A percentile compares a stretch with the other conserved stretches of the same genome.
phyloP scores from a whole-genome alignment of 129 eudicot species.

The Centella asiatica region DNA sequence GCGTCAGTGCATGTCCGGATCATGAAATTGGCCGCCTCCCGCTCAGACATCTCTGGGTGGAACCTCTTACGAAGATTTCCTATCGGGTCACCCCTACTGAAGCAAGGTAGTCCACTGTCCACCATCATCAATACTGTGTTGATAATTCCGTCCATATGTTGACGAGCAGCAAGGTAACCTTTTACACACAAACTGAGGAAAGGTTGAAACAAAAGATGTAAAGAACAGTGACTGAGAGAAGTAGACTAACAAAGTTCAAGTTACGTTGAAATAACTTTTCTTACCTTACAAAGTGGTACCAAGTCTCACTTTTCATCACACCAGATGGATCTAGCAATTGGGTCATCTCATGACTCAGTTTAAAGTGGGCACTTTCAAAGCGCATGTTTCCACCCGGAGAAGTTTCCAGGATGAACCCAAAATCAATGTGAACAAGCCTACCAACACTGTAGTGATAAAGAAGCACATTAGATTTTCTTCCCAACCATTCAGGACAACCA shows the following conservation, averaged over 20 bases:
- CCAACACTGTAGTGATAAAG: constrained; percentile 59
- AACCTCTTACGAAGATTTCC: constrained; percentile 93
- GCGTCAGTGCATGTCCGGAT: constrained; percentile 86
- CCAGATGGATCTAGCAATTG: constrained; percentile 97
- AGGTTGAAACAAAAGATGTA: not conserved
- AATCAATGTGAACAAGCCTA: constrained; percentile 96
- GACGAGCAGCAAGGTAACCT: constrained; percentile 97
- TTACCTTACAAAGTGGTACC: constrained; percentile 86
- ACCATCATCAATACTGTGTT: constrained; percentile 78
- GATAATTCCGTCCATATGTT: constrained; percentile 87
- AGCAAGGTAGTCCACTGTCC: constrained; percentile 98
- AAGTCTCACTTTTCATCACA: constrained; percentile 95
- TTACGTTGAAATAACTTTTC: constrained; percentile 3
- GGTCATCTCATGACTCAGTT: constrained; percentile 98
- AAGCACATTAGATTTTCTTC: not conserved
- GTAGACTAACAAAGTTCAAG: too few relatives aligned
- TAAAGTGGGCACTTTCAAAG: constrained; percentile 97
- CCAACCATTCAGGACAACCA: not conserved
- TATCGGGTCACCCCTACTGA: constrained; percentile 94
- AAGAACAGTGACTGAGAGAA: not conserved
- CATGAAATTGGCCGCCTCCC: constrained; percentile 97
- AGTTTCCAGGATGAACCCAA: constrained; percentile 94
- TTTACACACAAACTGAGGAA: constrained; percentile 80
- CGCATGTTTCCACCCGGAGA: constrained; percentile 99
- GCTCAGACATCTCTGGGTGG: constrained; percentile 95